phyloP scores from a whole-genome alignment of 1,139 yeast species.

The Meyerozyma elateridarum region DNA sequence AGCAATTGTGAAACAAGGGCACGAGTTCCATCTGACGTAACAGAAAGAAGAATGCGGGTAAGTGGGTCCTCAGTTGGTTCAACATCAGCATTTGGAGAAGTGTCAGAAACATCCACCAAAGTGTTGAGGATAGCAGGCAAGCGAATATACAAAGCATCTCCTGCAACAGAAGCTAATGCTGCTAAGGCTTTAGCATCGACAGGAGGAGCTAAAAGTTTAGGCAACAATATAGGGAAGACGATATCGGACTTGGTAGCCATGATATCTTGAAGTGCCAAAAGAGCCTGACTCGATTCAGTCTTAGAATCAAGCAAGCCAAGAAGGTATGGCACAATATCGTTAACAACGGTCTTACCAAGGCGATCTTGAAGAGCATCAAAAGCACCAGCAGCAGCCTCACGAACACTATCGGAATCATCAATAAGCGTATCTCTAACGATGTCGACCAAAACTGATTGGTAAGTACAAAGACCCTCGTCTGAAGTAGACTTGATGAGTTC shows the following conservation, averaged over 20 bases:
- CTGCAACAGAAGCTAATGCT: constrained; percentile 88
- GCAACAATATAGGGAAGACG: constrained; percentile 90
- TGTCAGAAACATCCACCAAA: constrained; percentile 60
- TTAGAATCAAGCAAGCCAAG: constrained; percentile 60
- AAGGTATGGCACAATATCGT: constrained; percentile 82
- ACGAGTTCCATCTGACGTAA: constrained; percentile 76
- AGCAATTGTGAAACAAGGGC: constrained; percentile 80
- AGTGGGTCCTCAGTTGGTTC: constrained; percentile 40
- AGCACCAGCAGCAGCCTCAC: constrained; percentile 88
- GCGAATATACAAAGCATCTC: constrained; percentile 71
- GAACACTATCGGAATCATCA: constrained; percentile 66
- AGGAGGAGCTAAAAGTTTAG: constrained; percentile 78
- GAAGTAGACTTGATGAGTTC: constrained; percentile 80
- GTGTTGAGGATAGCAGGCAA: constrained; percentile 68
- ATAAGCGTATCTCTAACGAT: constrained; percentile 78
- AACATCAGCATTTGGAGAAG: constrained; percentile 26
- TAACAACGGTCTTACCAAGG: constrained; percentile 82
- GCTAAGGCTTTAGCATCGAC: constrained; percentile 86
- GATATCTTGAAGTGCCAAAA: constrained; percentile 84
- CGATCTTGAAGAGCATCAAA: constrained; percentile 81
- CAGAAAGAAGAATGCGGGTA: constrained; percentile 65
- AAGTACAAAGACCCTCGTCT: constrained; percentile 55
- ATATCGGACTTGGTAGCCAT: constrained; percentile 88
- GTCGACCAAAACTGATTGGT: constrained; percentile 64
- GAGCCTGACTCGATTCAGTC: constrained; percentile 63